Evolutionary conservation across 2,329 filamentous ascomycete species (phyloP), one percentile per base, ranked within the genome.

Genomic region (Penicillium glabrum): DNA sequence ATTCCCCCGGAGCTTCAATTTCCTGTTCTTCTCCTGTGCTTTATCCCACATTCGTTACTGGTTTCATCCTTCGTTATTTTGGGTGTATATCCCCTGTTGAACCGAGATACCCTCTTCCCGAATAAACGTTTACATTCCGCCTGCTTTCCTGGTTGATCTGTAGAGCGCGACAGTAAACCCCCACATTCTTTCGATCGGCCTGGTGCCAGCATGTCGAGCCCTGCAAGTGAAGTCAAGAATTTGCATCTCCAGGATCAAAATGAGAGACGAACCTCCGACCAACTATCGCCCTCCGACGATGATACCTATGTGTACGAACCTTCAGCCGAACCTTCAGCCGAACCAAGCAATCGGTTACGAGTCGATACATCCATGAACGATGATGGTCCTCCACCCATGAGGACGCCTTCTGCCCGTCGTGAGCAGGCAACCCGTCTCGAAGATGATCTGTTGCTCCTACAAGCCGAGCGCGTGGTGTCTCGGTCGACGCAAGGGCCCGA

Each of bases 361-460:
- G 65, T 75, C 39, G 62, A 75, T 46, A 69, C 72, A 14, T 53
- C 53, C 9, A 52, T 64, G 27, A 51, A 64, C 19, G 31, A 58
- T 19, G 56, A 62, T 24, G 43, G 26, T 7, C 45, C 44, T 23
- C 48, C 39, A 1, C 46, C 61, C 14, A 56, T 69, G 58, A 66
- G 62, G 41, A 87, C 86, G 1, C 81, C 83, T 1, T 84, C 84
- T 0, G 78, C 81, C 56, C 79, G 77, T 16, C 80, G 86, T 39
- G 86, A 89, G 70, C 79, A 86, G 65, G 80, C 83, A 6, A 79
- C 80, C 58, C 79, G 86, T 46, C 74, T 89, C 29, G 83, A 88
- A 54, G 88, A 90, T 71, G 87, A 90, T 58, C 73, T 90, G 51
- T 79, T 83, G 44, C 75, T 90, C 68, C 77, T 89, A 46, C 83